A percentile compares a stretch with the other conserved stretches of the same genome.
Conservation (phyloP, 192 early-diverging fungal species). For the Coemansia sp. region DNA sequence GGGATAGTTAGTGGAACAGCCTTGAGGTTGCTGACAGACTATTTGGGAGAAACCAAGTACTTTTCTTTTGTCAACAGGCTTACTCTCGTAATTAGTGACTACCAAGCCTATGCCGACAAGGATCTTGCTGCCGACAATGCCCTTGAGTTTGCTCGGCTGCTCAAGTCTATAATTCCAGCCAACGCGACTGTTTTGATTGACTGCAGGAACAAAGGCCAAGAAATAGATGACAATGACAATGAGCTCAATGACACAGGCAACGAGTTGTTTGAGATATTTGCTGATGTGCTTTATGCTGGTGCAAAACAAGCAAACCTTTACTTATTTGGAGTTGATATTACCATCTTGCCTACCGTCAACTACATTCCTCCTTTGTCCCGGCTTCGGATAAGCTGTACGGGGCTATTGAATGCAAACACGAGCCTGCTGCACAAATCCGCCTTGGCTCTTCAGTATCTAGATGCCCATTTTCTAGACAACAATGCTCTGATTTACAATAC, state of each 20-base stretch:
- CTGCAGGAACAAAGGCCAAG: too few relatives aligned
- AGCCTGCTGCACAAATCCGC: background rate
- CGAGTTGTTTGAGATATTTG: too few relatives aligned
- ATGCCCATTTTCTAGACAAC: background rate
- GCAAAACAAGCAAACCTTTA: too few relatives aligned
- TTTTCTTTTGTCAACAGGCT: background rate
- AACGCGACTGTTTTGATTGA: background rate
- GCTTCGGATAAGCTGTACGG: background rate
- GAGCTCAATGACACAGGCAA: too few relatives aligned
- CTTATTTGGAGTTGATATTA: too few relatives aligned
- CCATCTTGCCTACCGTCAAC: background rate
- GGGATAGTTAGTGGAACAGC: background rate
- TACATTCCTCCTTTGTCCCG: background rate
- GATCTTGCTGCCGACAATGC: background rate
- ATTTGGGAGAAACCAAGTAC: too few relatives aligned
- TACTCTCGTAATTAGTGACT: background rate
- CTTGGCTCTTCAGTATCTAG: background rate
- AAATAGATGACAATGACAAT: too few relatives aligned
- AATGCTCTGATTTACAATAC: background rate
- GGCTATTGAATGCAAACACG: background rate
- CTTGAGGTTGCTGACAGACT: background rate
- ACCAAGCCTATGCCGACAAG: background rate
- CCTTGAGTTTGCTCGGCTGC: background rate
- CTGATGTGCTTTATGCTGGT: too few relatives aligned
- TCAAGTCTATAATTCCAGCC: background rate